These are phyloP conservation scores for Phytophthora pini DNA, from an alignment of 352 stramenopile genomes.

Conservation along the genomic window DNA sequence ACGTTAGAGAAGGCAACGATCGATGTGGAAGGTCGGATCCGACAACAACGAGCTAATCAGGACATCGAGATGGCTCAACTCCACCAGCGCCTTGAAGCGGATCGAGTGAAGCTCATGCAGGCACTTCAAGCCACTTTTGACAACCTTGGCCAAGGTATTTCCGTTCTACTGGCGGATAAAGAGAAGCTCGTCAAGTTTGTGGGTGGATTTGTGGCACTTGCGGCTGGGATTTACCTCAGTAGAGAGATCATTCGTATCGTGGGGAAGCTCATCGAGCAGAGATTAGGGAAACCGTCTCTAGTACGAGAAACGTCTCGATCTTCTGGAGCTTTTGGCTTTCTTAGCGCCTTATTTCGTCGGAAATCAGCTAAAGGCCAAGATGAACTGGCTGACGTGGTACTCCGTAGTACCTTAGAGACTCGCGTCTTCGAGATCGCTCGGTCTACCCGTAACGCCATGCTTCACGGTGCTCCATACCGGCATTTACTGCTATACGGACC, in stretches of 20 bases:
- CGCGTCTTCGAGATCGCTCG: constrained; percentile 68
- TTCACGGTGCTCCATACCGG: constrained; percentile 76
- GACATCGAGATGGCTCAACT: constrained; percentile 80
- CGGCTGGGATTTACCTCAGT: constrained; percentile 67
- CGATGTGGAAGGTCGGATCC: constrained; percentile 70
- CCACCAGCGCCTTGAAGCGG: constrained; percentile 61
- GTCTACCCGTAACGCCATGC: constrained; percentile 65
- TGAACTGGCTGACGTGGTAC: constrained; percentile 69
- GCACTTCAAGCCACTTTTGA: constrained; percentile 74
- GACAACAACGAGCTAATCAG: constrained; percentile 71
- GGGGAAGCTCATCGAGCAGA: constrained; percentile 68
- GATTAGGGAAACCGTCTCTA: constrained; percentile 73
- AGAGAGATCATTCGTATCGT: constrained; percentile 64
- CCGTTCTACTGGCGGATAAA: constrained; percentile 62
- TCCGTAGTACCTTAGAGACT: constrained; percentile 59
- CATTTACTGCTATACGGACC: constrained; percentile 88
- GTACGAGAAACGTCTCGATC: constrained; percentile 72
- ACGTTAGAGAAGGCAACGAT: constrained; percentile 67
- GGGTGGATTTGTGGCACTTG: constrained; percentile 61
- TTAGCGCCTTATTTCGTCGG: constrained; percentile 36
- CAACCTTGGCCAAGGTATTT: constrained; percentile 64
- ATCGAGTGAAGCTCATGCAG: constrained; percentile 70
- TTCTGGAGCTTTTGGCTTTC: constrained; percentile 53
- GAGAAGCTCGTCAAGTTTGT: constrained; percentile 69
- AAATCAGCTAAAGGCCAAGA: constrained; percentile 32